Conservation (phyloP, 73 alveolate species). For the Uronychia binucleata region DNA sequence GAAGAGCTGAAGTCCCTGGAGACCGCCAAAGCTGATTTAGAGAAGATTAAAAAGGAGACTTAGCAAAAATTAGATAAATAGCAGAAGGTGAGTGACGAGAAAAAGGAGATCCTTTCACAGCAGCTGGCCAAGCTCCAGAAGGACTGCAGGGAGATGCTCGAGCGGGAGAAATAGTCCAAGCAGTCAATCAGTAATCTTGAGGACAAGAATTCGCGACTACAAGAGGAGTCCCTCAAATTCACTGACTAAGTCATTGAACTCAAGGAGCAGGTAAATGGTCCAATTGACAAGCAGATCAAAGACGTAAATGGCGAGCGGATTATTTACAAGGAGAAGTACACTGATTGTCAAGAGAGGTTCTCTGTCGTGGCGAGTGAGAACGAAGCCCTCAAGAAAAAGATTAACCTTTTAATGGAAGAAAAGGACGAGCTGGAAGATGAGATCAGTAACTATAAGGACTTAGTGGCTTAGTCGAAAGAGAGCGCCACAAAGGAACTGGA, state of each 20-base stretch:
- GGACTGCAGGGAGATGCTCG: conserved; percentile 22
- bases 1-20: neutral
- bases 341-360: neutral
- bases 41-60: neutral
- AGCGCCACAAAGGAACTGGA: neutral
- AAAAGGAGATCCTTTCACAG: neutral
- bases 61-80: neutral
- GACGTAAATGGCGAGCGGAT: conserved; percentile 2
- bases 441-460: neutral
- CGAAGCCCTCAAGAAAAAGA: conserved; percentile 5
- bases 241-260: neutral
- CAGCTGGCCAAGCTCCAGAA: conserved; percentile 23
- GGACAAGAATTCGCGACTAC: neutral
- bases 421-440: conserved; percentile 21
- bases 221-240: neutral
- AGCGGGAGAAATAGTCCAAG: neutral
- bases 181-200: conserved; percentile 3
- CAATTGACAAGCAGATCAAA: neutral
- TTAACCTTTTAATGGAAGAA: conserved; percentile 10
- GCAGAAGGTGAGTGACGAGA: neutral
- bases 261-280: neutral
- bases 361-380: conserved; percentile 9
- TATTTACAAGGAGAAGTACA: neutral
- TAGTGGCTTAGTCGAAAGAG: neutral
- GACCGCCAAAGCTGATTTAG: neutral